Percentiles rank a stretch among this genome's conserved stretches.
These are phyloP conservation scores for Tolypocladium amazonense DNA, from an alignment of 2,329 filamentous ascomycete species.

Conservation along the genomic window DNA sequence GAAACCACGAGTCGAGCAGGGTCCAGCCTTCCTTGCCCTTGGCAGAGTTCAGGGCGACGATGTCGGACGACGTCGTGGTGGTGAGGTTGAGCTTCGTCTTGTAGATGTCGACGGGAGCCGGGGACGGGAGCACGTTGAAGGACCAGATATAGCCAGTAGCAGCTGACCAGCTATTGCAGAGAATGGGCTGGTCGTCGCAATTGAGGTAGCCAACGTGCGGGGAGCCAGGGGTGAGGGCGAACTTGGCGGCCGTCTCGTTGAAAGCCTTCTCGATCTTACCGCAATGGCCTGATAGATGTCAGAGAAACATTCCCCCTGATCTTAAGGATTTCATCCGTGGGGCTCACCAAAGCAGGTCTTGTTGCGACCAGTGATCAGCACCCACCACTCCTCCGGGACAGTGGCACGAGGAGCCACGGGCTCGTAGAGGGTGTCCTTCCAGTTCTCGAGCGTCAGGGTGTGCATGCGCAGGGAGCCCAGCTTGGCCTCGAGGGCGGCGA, in stretches of 20 bases:
- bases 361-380: conserved; percentile 65
- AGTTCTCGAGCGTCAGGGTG: conserved; percentile 55
- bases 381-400: conserved; percentile 64
- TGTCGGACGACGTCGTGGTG: conserved; percentile 51
- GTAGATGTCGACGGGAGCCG: conserved; percentile 53
- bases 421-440: conserved; percentile 56
- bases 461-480: conserved; percentile 32
- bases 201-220: conserved; percentile 61
- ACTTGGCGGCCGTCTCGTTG: conserved; percentile 53
- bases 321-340: too few species aligned
- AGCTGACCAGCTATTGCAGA: conserved; percentile 66
- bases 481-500: conserved; percentile 31
- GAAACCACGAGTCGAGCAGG: conserved; percentile 54
- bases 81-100: conserved; percentile 60
- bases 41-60: conserved; percentile 47
- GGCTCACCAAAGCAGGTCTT: conserved; percentile 60
- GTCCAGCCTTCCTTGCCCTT: conserved; percentile 36
- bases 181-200: conserved; percentile 63
- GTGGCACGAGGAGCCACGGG: conserved; percentile 48
- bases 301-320: neutral
- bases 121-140: conserved; percentile 55
- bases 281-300: conserved; percentile 47
- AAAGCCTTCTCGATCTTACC: conserved; percentile 51
- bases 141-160: conserved; percentile 56
- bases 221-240: conserved; percentile 48